phyloP scores from a whole-genome alignment of 768 basidiomycete genomes.

The Panus rudis region DNA sequence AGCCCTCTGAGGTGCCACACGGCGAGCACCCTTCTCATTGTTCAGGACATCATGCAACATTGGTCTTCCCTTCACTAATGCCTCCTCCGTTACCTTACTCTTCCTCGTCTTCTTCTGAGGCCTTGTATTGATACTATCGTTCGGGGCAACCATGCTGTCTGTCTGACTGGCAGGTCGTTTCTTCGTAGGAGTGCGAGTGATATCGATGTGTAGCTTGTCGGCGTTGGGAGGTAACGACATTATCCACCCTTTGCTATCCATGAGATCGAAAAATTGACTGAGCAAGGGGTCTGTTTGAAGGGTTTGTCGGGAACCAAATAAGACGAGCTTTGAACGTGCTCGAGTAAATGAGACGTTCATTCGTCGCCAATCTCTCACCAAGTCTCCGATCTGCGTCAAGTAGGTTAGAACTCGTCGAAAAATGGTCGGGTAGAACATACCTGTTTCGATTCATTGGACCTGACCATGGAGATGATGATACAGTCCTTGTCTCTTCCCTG shows the following conservation, averaged over 20 bases:
- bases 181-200: slow-evolving; percentile 6
- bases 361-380: slow-evolving; percentile 91
- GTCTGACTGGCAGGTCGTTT: slow-evolving; percentile 26
- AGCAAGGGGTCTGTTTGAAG: slow-evolving; percentile 57
- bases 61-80: slow-evolving; percentile 48
- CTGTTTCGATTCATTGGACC: slow-evolving; percentile 72
- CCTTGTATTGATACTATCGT: slow-evolving; percentile 8
- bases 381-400: slow-evolving; percentile 68
- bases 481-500: slow-evolving; percentile 96
- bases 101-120: slow-evolving; percentile 31
- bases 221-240: slow-evolving; percentile 49
- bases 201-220: slow-evolving; percentile 39
- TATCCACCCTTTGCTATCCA: slow-evolving; percentile 71
- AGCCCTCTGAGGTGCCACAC: too few relatives aligned
- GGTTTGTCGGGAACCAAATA: slow-evolving; percentile 83
- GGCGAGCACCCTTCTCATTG: too few relatives aligned
- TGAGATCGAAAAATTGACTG: slow-evolving; percentile 67
- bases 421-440: slow-evolving; percentile 38
- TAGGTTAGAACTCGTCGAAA: background rate
- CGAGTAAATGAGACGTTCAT: slow-evolving; percentile 97
- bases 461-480: slow-evolving; percentile 86
- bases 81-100: slow-evolving; percentile 17
- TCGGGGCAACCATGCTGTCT: slow-evolving; percentile 14
- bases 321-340: slow-evolving; percentile 82
- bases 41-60: slow-evolving; percentile 57